phyloP scores from a whole-genome alignment of 1,284 basidiomycete species.

The Microbotryum violaceum region DNA sequence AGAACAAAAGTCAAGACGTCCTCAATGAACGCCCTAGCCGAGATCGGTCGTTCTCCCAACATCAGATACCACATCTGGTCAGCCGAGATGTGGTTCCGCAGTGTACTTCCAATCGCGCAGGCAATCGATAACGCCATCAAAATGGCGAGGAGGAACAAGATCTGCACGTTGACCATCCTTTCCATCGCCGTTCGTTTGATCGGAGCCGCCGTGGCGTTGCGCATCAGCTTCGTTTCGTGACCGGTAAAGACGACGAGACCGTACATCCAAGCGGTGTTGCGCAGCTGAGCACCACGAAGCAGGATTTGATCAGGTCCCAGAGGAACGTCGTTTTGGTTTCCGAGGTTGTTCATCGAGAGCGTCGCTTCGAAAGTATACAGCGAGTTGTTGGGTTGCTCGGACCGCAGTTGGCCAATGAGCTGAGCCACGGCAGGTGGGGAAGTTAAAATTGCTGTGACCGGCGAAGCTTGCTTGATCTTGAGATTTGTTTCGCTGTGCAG shows the following conservation, averaged over 20 bases:
- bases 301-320: conserved; percentile 92
- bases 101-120: conserved; percentile 84
- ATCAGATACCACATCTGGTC: conserved; percentile 45
- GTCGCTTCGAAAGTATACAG: conserved; percentile 88
- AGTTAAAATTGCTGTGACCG: conserved; percentile 69
- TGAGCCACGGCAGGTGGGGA: conserved; percentile 65
- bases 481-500: conserved; percentile 83
- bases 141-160: conserved; percentile 88
- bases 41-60: conserved; percentile 28
- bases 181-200: conserved; percentile 96
- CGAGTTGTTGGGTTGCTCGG: conserved; percentile 95
- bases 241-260: conserved; percentile 92
- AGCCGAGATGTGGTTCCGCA: conserved; percentile 50
- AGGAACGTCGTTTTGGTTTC: conserved; percentile 62
- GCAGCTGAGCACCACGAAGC: conserved; percentile 85
- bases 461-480: conserved; percentile 94
- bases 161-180: conserved; percentile 90
- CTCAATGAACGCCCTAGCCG: conserved; percentile 56
- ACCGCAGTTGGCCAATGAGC: conserved; percentile 74
- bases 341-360: conserved; percentile 37
- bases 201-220: conserved; percentile 86
- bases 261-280: conserved; percentile 96
- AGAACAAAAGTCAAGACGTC: conserved; percentile 98
- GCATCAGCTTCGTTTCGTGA: conserved; percentile 97
- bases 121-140: conserved; percentile 80